Evolutionary conservation across 768 basidiomycete species (phyloP).

Genomic region (Auriscalpium vulgare): DNA sequence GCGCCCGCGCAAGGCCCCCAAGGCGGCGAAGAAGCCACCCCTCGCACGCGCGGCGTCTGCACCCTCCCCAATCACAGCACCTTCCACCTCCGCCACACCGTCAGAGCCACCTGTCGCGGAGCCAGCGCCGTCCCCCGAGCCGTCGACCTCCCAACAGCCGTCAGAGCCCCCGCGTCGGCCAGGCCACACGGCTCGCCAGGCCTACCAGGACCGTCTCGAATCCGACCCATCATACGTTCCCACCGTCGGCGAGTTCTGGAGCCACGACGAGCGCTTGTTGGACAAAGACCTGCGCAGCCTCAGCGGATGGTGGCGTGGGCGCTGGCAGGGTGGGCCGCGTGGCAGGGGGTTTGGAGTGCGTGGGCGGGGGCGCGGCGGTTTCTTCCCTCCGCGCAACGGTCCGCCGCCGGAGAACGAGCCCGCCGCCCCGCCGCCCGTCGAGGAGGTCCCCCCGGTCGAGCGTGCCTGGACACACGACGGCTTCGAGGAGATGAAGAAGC

Average conservation of each 20-base stretch:
- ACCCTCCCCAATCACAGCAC: constrained; percentile 2
- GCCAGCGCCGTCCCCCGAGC: constrained; percentile 23
- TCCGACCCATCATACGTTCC: constrained; percentile 85
- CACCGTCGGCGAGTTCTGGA: constrained; percentile 89
- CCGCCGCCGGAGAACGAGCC: constrained; percentile 6
- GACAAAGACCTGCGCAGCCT: constrained; percentile 76
- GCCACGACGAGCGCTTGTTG: constrained; percentile 85
- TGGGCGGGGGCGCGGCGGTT: constrained; percentile 53
- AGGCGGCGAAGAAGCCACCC: constrained; percentile 23
- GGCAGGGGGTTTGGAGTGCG: constrained; percentile 45
- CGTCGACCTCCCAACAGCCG: constrained; percentile 27
- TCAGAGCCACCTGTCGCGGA: constrained; percentile 26
- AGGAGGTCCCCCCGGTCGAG: constrained; percentile 51
- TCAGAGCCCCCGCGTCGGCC: constrained; percentile 29
- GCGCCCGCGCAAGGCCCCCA: constrained; percentile 19
- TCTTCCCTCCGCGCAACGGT: constrained; percentile 17
- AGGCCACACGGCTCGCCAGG: constrained; percentile 69
- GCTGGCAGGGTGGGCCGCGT: constrained; percentile 64
- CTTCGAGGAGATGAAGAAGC: constrained; percentile 78
- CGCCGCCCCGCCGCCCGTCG: constrained; percentile 13
- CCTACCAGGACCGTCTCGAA: constrained; percentile 77
- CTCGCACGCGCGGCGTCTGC: constrained; percentile 25
- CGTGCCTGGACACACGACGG: constrained; percentile 80
- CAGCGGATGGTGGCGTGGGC: constrained; percentile 83
- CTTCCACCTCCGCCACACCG: constrained; percentile 25